phyloP scores from a whole-genome alignment of 768 basidiomycete species.

The Sistotremastrum niveocremeum region DNA sequence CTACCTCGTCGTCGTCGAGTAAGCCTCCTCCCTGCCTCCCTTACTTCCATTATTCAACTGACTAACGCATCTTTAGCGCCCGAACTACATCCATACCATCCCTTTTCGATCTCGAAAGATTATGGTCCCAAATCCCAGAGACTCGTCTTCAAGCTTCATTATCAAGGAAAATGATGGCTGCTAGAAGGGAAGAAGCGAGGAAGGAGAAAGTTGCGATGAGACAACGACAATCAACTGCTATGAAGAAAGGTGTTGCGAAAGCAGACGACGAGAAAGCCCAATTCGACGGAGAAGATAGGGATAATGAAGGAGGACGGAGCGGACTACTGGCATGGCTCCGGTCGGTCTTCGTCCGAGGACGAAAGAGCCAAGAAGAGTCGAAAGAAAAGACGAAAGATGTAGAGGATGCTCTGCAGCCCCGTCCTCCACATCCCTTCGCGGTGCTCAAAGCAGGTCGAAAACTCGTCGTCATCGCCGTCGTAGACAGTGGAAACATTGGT shows the following conservation, averaged over 20 bases:
- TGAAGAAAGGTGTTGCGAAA: no score
- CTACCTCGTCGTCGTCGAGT: constrained; percentile 71
- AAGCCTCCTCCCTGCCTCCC: no score
- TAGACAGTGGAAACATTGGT: constrained; percentile 76
- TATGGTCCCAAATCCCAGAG: constrained; percentile 51
- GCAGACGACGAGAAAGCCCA: no score
- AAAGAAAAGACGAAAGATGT: neutral
- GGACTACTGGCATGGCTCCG: no score
- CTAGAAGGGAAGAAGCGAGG: no score
- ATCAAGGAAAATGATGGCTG: no score
- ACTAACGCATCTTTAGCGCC: constrained; percentile 56
- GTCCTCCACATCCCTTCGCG: constrained; percentile 59
- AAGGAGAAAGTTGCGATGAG: no score
- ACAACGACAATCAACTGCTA: no score
- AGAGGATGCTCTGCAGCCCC: constrained; percentile 7
- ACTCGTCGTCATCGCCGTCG: constrained; percentile 71
- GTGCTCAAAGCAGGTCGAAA: constrained; percentile 76
- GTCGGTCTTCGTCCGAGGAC: constrained; percentile 7
- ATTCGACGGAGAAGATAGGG: no score
- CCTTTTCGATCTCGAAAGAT: constrained; percentile 47
- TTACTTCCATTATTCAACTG: no score
- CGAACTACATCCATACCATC: constrained; percentile 73
- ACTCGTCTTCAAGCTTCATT: constrained; percentile 36
- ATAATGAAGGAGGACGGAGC: no score
- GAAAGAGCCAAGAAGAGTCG: constrained; percentile 7